Conservation (phyloP, 2,329 filamentous ascomycete genomes). For the Paecilomyces sp. region DNA sequence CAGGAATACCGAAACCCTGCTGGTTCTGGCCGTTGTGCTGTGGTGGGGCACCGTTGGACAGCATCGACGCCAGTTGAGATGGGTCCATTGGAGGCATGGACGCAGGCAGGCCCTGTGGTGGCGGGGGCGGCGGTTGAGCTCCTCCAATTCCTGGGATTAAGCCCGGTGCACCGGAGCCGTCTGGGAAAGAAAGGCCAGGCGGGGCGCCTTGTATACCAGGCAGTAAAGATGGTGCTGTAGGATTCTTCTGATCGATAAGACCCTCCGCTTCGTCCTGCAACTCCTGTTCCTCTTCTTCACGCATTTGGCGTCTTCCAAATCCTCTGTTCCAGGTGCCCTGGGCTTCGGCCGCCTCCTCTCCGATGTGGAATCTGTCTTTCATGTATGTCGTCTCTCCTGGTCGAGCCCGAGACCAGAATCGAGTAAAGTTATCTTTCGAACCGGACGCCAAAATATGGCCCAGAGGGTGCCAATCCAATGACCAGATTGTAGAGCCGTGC, state of each 20-base stretch:
- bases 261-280: slow-evolving; percentile 89
- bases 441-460: slow-evolving; percentile 93
- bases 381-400: slow-evolving; percentile 80
- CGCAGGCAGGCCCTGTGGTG: slow-evolving; percentile 16
- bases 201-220: slow-evolving; percentile 50
- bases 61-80: slow-evolving; percentile 32
- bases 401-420: slow-evolving; percentile 89
- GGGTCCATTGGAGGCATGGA: slow-evolving; percentile 44
- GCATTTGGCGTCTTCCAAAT: slow-evolving; percentile 67
- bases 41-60: slow-evolving; percentile 39
- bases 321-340: slow-evolving; percentile 90
- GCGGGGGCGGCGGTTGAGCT: slow-evolving; percentile 29
- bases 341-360: slow-evolving; percentile 84
- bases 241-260: slow-evolving; percentile 83
- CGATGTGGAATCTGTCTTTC: slow-evolving; percentile 92
- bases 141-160: slow-evolving; percentile 43
- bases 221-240: slow-evolving; percentile 48
- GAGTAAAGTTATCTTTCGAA: slow-evolving; percentile 91
- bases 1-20: slow-evolving; percentile 27
- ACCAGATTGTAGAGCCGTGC: slow-evolving; percentile 95
- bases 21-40: slow-evolving; percentile 16
- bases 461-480: slow-evolving; percentile 92
- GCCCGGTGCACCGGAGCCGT: slow-evolving; percentile 33
- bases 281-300: slow-evolving; percentile 91
- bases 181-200: slow-evolving; percentile 41